Conservation (phyloP, 208 protist genomes). For the Naegleria gruberi region DNA sequence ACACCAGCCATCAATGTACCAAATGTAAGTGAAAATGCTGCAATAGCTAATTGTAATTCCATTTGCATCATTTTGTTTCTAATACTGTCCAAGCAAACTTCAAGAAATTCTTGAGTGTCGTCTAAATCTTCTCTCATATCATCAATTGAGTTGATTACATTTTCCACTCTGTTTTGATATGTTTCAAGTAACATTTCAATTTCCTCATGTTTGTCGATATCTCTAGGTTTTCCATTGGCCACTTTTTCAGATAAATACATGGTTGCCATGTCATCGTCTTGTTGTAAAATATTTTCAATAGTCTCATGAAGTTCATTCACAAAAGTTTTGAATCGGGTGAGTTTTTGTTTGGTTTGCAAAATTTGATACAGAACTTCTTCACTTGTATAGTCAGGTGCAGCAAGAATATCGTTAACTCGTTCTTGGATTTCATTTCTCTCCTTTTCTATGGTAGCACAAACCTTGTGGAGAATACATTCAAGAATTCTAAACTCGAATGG, state of each 20-base stretch:
- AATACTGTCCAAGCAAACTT: slow-evolving; percentile 15
- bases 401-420: not conserved
- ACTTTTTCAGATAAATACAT: slow-evolving; percentile 22
- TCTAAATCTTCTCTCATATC: slow-evolving; percentile 2
- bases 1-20: slow-evolving; percentile 9
- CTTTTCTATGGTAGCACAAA: not conserved
- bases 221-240: not conserved
- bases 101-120: slow-evolving; percentile 15
- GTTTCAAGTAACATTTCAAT: slow-evolving; percentile 26
- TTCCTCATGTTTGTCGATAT: slow-evolving; percentile 10
- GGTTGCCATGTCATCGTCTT: slow-evolving; percentile 19
- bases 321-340: slow-evolving; percentile 13
- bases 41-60: slow-evolving; percentile 1
- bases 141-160: not conserved
- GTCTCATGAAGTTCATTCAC: slow-evolving; percentile 15
- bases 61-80: slow-evolving; percentile 21
- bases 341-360: not conserved
- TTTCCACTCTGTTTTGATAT: not conserved
- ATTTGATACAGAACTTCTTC: not conserved
- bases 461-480: slow-evolving; percentile 3
- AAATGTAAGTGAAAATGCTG: not conserved
- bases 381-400: not conserved
- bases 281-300: not conserved
- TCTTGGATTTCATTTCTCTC: not conserved
- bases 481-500: slow-evolving; percentile 13